Evolutionary conservation across 257 asterid genomes (phyloP), one percentile per base, ranked within the genome.

Genomic region (Solanum chmielewskii): DNA sequence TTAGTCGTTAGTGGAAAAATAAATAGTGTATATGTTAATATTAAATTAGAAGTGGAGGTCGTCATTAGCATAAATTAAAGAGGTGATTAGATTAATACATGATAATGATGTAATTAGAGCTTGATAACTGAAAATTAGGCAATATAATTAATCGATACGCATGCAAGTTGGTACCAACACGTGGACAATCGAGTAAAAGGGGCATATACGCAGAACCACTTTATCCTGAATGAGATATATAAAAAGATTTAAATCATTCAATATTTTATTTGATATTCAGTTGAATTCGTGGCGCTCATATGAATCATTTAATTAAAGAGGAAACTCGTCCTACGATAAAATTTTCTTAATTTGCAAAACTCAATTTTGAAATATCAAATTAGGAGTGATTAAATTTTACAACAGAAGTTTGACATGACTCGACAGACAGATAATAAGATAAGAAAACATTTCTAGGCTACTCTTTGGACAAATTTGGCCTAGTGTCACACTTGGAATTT

Each of bases 131-230:
- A 92, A 87, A 87, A 86, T 90, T 90, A 88, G 93, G 93, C 92
- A 88, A 42, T 88, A 85, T 92, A 85, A 89, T 89, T 87, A 90
- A 89, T 89, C 89, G 93, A 93, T 93, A 92, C 93, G 73, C 87
- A 84, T 91, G 88, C 29, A 83, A 42, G 3, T 9, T 0, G 0
- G 3, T 10, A 74, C 6, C 88, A 37, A 87, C 21, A 21, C 18
- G 27, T 33, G 47, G 44, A 52, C 35, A 9, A 77, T 77, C 9
- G 78, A n/a, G 33, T 62, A 64, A 27, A 49, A 31, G 25, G 41
- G 10, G 42, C 5, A 21, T 3, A n/a, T 64, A n/a, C 31, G 2
- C 47, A 66, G 69, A 80, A 73, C 47, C 86, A 64, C 52, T 37
- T 12, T 68, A 12, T 31, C 18, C 11, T 33, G 9, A 37, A 16